Percentiles rank a stretch among this genome's conserved stretches.
These are phyloP conservation scores for Fusarium denticulatum DNA, from an alignment of 2,329 filamentous ascomycete genomes.

Conservation along the genomic window DNA sequence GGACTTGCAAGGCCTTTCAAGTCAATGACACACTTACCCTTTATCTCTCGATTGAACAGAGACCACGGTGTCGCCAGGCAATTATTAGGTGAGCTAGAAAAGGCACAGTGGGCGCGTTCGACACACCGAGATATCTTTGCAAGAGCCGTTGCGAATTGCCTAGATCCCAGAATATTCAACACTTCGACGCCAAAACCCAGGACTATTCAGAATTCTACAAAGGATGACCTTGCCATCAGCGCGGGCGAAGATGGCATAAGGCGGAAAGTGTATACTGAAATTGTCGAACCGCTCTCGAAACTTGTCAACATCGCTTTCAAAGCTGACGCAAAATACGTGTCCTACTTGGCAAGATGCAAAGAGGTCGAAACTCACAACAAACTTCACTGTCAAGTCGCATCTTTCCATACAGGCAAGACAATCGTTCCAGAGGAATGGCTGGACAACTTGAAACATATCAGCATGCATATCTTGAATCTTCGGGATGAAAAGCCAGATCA, in stretches of 20 bases:
- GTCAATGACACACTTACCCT: rapidly evolving
- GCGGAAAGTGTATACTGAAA: rapidly evolving
- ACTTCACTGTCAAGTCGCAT: rapidly evolving
- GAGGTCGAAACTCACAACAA: not conserved
- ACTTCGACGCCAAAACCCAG: rapidly evolving
- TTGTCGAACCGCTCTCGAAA: rapidly evolving
- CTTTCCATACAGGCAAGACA: not conserved
- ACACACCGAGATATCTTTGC: not conserved
- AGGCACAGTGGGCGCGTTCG: not conserved
- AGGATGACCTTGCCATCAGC: rapidly evolving
- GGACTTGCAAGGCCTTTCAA: not conserved
- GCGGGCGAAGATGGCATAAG: rapidly evolving
- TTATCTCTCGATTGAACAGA: not conserved
- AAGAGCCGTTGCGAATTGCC: not conserved
- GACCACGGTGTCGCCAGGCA: not conserved
- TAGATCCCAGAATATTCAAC: not conserved
- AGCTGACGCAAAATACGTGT: not conserved
- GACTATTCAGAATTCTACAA: rapidly evolving
- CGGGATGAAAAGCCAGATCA: rapidly evolving
- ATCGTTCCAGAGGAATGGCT: not conserved
- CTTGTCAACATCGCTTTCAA: not conserved
- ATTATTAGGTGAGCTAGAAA: not conserved
- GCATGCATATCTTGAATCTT: rapidly evolving
- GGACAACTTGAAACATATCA: not conserved
- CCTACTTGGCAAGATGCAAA: not conserved